These are phyloP conservation scores for Calamus simplicifolius DNA, from an alignment of 176 grass and related monocot species.

Conservation along the genomic window DNA sequence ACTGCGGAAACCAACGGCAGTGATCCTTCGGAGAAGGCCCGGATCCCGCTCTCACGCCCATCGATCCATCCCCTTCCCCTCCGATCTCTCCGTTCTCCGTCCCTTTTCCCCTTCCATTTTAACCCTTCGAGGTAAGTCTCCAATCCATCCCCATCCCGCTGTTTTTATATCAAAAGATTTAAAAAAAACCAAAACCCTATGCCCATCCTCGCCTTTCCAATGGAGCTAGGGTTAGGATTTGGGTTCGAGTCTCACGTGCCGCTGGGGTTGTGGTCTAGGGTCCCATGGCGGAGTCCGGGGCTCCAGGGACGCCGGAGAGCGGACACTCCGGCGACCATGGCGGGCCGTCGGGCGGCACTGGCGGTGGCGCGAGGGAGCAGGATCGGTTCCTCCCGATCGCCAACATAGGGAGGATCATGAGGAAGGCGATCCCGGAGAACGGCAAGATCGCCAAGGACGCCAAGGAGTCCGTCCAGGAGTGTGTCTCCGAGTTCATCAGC, in stretches of 20 bases:
- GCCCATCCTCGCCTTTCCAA: no score
- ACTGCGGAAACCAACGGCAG: neutral
- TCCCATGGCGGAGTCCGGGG: constrained; percentile 11
- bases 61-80: no score
- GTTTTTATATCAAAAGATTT: no score
- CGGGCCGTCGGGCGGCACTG: neutral
- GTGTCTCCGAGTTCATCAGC: constrained; percentile 4
- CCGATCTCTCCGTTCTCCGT: neutral
- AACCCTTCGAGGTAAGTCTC: neutral
- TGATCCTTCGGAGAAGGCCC: neutral
- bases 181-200: no score
- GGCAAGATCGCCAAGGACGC: constrained; percentile 1
- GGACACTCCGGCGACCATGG: constrained; percentile 1
- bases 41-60: no score
- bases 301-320: constrained; percentile 2
- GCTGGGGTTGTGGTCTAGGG: neutral
- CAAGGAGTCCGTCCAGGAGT: constrained; percentile 2
- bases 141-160: neutral
- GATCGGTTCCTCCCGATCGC: constrained; percentile 2
- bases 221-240: no score
- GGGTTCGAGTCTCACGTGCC: no score
- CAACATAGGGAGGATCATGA: neutral
- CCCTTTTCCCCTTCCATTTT: neutral
- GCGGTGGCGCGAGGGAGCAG: neutral
- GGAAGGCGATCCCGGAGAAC: neutral